Evolutionary conservation across 225 moss, liverwort and hornwort species (phyloP).

Genomic region (Rhytidiadelphus loreus): DNA sequence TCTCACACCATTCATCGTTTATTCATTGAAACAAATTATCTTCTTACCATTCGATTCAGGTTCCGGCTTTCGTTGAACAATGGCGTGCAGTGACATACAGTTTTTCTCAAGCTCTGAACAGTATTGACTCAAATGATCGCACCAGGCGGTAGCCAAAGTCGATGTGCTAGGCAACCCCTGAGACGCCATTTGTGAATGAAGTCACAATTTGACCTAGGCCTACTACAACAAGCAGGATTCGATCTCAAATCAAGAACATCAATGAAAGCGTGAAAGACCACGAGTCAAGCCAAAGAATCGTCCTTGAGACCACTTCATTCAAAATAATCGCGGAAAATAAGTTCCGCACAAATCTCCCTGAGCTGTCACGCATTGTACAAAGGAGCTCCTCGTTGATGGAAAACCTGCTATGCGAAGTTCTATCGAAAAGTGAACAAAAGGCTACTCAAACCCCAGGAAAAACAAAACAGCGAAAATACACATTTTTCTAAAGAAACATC

Average conservation of each 20-base stretch:
- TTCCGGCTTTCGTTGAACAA: slow-evolving; percentile 20
- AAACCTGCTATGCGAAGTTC: background rate
- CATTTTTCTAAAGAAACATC: too few species aligned
- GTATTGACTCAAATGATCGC: slow-evolving; percentile 17
- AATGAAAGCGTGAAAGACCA: background rate
- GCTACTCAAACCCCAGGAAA: background rate
- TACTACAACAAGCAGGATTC: background rate
- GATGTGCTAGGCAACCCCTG: slow-evolving; percentile 6
- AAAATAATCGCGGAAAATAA: background rate
- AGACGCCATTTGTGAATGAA: slow-evolving; percentile 10
- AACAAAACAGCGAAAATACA: background rate
- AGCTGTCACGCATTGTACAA: background rate
- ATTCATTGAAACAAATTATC: background rate
- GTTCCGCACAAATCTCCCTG: background rate
- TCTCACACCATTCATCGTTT: background rate
- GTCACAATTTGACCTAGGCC: background rate
- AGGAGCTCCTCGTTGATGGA: background rate
- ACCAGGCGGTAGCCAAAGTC: slow-evolving; percentile 22
- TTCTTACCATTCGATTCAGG: slow-evolving; percentile 15
- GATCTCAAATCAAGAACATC: background rate
- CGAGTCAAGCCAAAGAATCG: background rate
- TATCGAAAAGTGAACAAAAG: background rate
- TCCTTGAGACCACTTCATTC: background rate
- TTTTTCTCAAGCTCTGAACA: slow-evolving; percentile 5
- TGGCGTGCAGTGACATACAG: slow-evolving; percentile 8